A percentile compares a stretch with the other conserved stretches of the same genome.
These are phyloP conservation scores for Penicillium dipodomyicola DNA, from an alignment of 495 filamentous ascomycete species.

Conservation along the genomic window DNA sequence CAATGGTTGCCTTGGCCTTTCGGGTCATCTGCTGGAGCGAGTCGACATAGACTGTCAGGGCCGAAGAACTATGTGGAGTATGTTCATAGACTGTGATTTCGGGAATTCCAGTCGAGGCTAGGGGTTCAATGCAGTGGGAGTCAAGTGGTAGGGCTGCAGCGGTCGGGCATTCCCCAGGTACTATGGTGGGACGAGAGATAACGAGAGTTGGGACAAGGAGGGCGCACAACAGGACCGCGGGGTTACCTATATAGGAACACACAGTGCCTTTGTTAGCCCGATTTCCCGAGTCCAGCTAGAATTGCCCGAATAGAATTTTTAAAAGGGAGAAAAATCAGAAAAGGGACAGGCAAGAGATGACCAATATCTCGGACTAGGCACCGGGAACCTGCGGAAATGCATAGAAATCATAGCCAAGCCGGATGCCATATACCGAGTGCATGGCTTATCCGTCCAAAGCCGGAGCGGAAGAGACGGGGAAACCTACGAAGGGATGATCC, in stretches of 20 bases:
- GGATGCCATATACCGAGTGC: conserved; percentile 16
- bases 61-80: conserved; percentile 9
- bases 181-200: conserved; percentile 21
- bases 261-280: conserved; percentile 18
- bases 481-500: conserved; percentile 25
- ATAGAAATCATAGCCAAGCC: conserved; percentile 16
- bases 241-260: conserved; percentile 19
- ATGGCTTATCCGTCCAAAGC: conserved; percentile 9
- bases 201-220: conserved; percentile 16
- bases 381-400: conserved; percentile 34
- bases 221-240: conserved; percentile 17
- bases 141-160: conserved; percentile 12
- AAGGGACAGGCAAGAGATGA: conserved; percentile 6
- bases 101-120: conserved; percentile 14
- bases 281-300: conserved; percentile 28
- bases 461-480: conserved; percentile 23
- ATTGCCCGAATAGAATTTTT: conserved; percentile 14
- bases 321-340: background rate
- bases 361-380: conserved; percentile 18
- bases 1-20: conserved; percentile 39
- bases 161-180: conserved; percentile 18
- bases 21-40: conserved; percentile 43
- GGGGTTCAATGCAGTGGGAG: conserved; percentile 23
- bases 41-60: conserved; percentile 23
- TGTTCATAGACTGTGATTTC: conserved; percentile 20